These are phyloP conservation scores for Colletotrichum sp. DNA, from an alignment of 2,329 filamentous ascomycete species.

Conservation along the genomic window DNA sequence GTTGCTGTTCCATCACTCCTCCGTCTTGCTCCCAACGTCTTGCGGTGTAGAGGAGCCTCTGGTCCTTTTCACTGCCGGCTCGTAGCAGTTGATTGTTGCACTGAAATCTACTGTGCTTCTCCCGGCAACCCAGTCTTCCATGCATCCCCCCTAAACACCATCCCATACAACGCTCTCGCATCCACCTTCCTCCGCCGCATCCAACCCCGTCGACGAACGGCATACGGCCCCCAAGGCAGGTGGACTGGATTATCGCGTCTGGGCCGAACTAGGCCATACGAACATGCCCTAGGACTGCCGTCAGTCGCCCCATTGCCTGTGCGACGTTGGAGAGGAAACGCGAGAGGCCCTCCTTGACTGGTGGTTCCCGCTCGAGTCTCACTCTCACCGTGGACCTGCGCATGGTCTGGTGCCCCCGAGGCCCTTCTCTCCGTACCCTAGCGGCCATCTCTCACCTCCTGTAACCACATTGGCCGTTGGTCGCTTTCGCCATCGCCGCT, in stretches of 20 bases:
- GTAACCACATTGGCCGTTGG: conserved; percentile 1
- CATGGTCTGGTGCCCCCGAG: neutral
- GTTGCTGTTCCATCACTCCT: neutral
- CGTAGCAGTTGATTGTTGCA: conserved; percentile 9
- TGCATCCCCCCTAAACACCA: neutral
- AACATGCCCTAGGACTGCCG: neutral
- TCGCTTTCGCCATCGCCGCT: conserved; percentile 2
- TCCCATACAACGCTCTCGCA: neutral
- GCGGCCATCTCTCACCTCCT: neutral
- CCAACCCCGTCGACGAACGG: neutral
- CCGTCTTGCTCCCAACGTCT: neutral
- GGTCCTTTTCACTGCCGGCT: neutral
- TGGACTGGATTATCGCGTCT: conserved; percentile 10
- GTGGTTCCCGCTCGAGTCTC: neutral
- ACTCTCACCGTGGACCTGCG: neutral
- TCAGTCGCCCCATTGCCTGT: conserved; percentile 22
- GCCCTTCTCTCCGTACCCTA: neutral
- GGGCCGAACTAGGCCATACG: neutral
- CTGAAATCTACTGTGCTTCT: neutral
- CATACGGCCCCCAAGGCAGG: neutral
- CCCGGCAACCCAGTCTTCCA: neutral
- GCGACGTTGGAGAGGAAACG: conserved; percentile 16
- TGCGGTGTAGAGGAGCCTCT: neutral
- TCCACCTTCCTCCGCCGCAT: neutral
- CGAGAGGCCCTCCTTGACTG: neutral